phyloP scores from a whole-genome alignment of 352 stramenopile genomes.

The Phytophthora tubulina region DNA sequence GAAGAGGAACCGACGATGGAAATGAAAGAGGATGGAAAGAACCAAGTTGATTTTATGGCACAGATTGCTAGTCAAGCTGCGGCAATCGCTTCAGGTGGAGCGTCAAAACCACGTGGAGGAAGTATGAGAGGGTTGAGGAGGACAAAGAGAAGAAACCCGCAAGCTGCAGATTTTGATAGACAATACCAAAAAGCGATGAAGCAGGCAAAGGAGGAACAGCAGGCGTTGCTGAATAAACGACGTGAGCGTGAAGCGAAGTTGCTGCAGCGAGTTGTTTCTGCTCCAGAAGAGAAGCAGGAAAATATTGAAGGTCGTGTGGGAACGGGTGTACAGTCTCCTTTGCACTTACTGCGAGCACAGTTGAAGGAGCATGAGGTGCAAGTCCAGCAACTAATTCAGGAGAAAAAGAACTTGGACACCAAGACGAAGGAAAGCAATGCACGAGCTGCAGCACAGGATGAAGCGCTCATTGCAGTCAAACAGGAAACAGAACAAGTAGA shows the following conservation, averaged over 20 bases:
- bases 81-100: conserved; percentile 40
- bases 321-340: conserved; percentile 8
- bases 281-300: conserved; percentile 36
- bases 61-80: conserved; percentile 63
- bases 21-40: conserved; percentile 1
- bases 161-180: conserved; percentile 60
- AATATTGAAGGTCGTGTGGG: conserved; percentile 17
- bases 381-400: conserved; percentile 55
- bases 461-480: conserved; percentile 49
- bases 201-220: conserved; percentile 63
- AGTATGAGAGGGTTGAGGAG: conserved; percentile 27
- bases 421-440: conserved; percentile 41
- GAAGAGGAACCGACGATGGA: conserved; percentile 29
- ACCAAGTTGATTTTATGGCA: conserved; percentile 47
- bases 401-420: conserved; percentile 51
- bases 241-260: conserved; percentile 60
- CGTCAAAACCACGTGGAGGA: conserved; percentile 12
- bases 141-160: conserved; percentile 29
- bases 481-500: conserved; percentile 51
- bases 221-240: conserved; percentile 48
- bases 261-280: conserved; percentile 59
- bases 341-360: conserved; percentile 33
- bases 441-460: conserved; percentile 38
- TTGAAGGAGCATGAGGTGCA: conserved; percentile 48
- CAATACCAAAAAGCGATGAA: conserved; percentile 69